Percentiles rank a stretch among this genome's conserved stretches.
Evolutionary conservation across 768 basidiomycete genomes (phyloP).

Genomic region (Strobilomyces dryophilus): DNA sequence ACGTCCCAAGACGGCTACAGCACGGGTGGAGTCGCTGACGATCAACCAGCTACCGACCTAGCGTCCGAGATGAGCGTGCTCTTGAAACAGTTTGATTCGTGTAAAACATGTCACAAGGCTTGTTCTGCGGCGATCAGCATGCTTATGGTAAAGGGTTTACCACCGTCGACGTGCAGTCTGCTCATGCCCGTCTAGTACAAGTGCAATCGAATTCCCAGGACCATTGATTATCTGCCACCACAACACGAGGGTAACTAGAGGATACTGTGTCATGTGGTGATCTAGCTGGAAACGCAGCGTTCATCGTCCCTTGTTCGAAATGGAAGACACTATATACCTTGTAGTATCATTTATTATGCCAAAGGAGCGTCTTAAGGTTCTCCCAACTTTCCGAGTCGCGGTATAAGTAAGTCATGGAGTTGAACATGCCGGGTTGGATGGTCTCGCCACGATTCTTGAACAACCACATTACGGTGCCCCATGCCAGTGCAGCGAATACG

Average conservation of each 20-base stretch:
- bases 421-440: conserved; percentile 97
- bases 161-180: background rate
- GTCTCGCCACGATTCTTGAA: conserved; percentile 84
- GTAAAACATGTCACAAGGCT: conserved; percentile 55
- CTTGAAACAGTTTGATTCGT: conserved; percentile 41
- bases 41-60: conserved; percentile 53
- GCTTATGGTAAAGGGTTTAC: conserved; percentile 48
- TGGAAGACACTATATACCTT: conserved; percentile 5
- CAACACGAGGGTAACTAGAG: conserved; percentile 21
- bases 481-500: conserved; percentile 80
- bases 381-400: conserved; percentile 88
- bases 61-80: conserved; percentile 63
- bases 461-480: conserved; percentile 97
- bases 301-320: background rate
- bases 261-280: background rate
- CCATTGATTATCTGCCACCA: conserved; percentile 42
- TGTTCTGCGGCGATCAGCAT: conserved; percentile 62
- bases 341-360: conserved; percentile 71
- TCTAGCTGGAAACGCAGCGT: conserved; percentile 3
- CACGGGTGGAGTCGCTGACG: conserved; percentile 6
- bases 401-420: conserved; percentile 94
- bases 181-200: conserved; percentile 49
- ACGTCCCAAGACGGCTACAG: background rate
- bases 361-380: conserved; percentile 76
- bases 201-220: conserved; percentile 49